A percentile compares a stretch with the other conserved stretches of the same genome.
phyloP scores from a whole-genome alignment of 257 asterid genomes.

The Plantago major region DNA sequence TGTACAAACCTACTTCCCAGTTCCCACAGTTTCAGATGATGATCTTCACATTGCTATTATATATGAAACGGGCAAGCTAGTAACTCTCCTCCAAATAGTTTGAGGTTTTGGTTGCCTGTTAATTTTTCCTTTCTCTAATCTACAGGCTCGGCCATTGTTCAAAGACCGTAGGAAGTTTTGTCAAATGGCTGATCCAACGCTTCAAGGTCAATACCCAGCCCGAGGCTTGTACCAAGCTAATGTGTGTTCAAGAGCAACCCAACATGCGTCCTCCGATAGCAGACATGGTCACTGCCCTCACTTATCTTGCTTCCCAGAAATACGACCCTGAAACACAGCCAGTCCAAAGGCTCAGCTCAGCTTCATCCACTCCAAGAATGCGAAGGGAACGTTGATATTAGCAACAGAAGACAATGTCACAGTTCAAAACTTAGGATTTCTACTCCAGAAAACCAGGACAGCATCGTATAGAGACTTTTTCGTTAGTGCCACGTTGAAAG shows the following conservation, averaged over 20 bases:
- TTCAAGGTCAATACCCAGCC: constrained; percentile 45
- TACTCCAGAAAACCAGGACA: background rate
- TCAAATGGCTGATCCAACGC: constrained; percentile 50
- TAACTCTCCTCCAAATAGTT: too few species aligned
- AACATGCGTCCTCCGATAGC: constrained; percentile 30
- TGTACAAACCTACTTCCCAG: too few species aligned
- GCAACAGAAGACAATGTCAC: background rate
- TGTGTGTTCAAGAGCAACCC: constrained; percentile 50
- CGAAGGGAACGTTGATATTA: constrained; percentile 12
- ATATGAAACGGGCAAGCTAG: too few species aligned
- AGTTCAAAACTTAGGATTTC: background rate
- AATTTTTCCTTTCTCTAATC: background rate
- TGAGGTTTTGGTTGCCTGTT: too few species aligned
- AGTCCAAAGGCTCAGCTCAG: constrained; percentile 19
- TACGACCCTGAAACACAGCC: constrained; percentile 24
- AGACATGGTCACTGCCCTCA: constrained; percentile 30
- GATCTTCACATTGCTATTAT: too few species aligned
- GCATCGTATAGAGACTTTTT: constrained; percentile 12
- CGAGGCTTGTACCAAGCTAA: constrained; percentile 49
- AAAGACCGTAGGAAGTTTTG: constrained; percentile 46
- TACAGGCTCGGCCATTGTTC: constrained; percentile 53
- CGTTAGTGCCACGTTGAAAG: constrained; percentile 7
- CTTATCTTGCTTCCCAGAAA: constrained; percentile 31
- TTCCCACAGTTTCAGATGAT: too few species aligned
- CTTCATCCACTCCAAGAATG: constrained; percentile 19